Evolutionary conservation across 352 stramenopile genomes (phyloP).

Genomic region (Pythium scleroteichum): DNA sequence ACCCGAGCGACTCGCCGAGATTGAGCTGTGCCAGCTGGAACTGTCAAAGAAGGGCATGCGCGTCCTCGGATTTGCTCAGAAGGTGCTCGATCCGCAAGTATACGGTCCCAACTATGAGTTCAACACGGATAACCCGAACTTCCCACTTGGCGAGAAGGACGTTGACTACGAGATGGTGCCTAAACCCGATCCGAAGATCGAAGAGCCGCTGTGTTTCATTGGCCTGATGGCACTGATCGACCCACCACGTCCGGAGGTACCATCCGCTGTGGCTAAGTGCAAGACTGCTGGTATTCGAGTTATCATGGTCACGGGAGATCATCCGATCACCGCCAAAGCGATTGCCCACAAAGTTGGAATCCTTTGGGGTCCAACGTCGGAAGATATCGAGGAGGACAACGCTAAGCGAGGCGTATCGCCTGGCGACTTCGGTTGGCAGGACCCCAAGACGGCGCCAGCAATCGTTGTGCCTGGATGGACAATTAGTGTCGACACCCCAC

Average conservation of each 20-base stretch:
- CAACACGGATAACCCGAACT: slow-evolving; percentile 86
- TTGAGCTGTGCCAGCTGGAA: slow-evolving; percentile 50
- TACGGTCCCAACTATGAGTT: slow-evolving; percentile 58
- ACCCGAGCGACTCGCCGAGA: slow-evolving; percentile 82
- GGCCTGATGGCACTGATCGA: slow-evolving; percentile 96
- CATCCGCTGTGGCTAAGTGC: slow-evolving; percentile 88
- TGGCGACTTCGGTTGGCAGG: slow-evolving; percentile 72
- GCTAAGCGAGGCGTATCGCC: slow-evolving; percentile 45
- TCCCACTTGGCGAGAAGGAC: slow-evolving; percentile 81
- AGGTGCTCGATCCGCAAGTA: slow-evolving; percentile 41
- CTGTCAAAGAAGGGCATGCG: slow-evolving; percentile 68
- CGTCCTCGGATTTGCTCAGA: slow-evolving; percentile 60
- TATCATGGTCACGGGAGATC: slow-evolving; percentile 95
- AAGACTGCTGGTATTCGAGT: slow-evolving; percentile 93
- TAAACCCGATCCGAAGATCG: slow-evolving; percentile 73
- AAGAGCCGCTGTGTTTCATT: slow-evolving; percentile 88
- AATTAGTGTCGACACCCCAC: slow-evolving; percentile 69
- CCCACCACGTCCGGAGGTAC: slow-evolving; percentile 90
- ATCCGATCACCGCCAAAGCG: slow-evolving; percentile 91
- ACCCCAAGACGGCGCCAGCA: slow-evolving; percentile 71
- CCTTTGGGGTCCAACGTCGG: slow-evolving; percentile 84
- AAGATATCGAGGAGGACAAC: slow-evolving; percentile 86
- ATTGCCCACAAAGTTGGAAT: slow-evolving; percentile 95
- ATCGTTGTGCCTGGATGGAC: slow-evolving; percentile 87
- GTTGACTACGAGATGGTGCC: slow-evolving; percentile 71